A percentile compares a stretch with the other conserved stretches of the same genome.
These are phyloP conservation scores for Wickerhamiella galacta DNA, from an alignment of 805 yeast genomes.

Conservation along the genomic window DNA sequence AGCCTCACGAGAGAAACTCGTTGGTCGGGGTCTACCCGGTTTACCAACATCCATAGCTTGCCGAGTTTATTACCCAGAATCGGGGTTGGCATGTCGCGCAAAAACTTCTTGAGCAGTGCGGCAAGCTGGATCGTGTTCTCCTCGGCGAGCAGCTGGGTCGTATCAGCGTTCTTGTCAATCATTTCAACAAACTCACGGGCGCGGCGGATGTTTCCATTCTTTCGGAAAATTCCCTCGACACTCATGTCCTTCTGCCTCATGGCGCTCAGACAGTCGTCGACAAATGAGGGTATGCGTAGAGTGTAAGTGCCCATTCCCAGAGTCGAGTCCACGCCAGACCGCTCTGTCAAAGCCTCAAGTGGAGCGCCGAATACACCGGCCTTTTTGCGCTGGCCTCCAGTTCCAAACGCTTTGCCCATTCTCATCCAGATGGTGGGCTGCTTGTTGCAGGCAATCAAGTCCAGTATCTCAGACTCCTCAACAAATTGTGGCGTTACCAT, in stretches of 20 bases:
- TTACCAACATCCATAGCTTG: conserved; percentile 52
- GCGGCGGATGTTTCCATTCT: conserved; percentile 84
- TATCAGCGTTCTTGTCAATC: conserved; percentile 58
- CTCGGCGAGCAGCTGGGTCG: conserved; percentile 47
- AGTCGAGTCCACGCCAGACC: conserved; percentile 68
- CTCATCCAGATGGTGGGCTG: conserved; percentile 32
- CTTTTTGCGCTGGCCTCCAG: conserved; percentile 10
- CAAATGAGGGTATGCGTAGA: conserved; percentile 66
- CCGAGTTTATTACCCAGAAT: conserved; percentile 60
- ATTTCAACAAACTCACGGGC: conserved; percentile 54
- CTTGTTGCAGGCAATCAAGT: conserved; percentile 4
- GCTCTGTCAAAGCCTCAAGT: conserved; percentile 45
- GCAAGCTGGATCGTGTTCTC: conserved; percentile 88
- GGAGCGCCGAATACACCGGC: conserved; percentile 62
- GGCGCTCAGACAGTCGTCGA: conserved; percentile 73
- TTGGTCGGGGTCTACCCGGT: conserved; percentile 17
- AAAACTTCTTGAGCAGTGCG: conserved; percentile 77
- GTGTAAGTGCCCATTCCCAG: conserved; percentile 67
- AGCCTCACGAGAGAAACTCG: conserved; percentile 19
- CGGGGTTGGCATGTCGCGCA: conserved; percentile 88
- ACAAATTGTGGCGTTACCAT: conserved; percentile 20
- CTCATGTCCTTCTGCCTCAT: conserved; percentile 86
- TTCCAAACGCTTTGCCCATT: conserved; percentile 25
- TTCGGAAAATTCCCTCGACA: conserved; percentile 86
- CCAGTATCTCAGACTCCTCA: conserved; percentile 19